phyloP scores from a whole-genome alignment of 768 basidiomycete genomes.

The Boletus rubescentipes region DNA sequence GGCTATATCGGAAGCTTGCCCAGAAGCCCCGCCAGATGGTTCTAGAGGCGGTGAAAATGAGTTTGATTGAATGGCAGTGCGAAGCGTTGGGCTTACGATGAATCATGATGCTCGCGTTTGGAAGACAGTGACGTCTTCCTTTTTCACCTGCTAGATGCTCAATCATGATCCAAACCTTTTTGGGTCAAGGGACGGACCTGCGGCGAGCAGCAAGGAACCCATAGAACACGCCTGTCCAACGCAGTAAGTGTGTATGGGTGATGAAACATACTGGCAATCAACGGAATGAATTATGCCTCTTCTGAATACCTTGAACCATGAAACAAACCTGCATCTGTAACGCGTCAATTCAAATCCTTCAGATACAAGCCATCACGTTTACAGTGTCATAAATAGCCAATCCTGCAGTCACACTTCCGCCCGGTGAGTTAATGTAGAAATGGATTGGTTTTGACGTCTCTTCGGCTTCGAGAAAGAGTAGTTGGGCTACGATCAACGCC shows the following conservation, averaged over 20 bases:
- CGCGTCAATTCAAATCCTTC: constrained; percentile 16
- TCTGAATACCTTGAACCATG: constrained; percentile 1
- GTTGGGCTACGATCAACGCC: constrained; percentile 84
- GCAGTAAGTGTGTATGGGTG: constrained; percentile 96
- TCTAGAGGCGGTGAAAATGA: constrained; percentile 50
- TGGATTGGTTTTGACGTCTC: constrained; percentile 94
- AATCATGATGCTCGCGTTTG: constrained; percentile 97
- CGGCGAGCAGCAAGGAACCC: constrained; percentile 91
- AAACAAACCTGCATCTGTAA: constrained; percentile 67
- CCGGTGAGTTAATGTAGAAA: constrained; percentile 95
- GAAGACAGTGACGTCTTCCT: constrained; percentile 89
- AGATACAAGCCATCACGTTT: constrained; percentile 27
- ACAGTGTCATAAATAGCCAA: constrained; percentile 98
- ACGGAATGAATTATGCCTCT: constrained; percentile 27
- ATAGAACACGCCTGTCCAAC: constrained; percentile 94
- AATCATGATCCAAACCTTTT: constrained; percentile 10
- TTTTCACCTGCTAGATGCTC: constrained; percentile 55
- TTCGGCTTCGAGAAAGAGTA: constrained; percentile 95
- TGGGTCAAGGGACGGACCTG: constrained; percentile 44
- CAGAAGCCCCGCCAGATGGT: constrained; percentile 93
- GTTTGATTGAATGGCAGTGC: constrained; percentile 1
- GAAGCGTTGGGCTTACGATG: constrained; percentile 63
- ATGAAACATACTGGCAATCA: constrained; percentile 73
- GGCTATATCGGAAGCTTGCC: constrained; percentile 96
- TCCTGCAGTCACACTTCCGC: constrained; percentile 94